Evolutionary conservation across 768 basidiomycete genomes (phyloP).

Genomic region (Sistotremastrum suecicum): DNA sequence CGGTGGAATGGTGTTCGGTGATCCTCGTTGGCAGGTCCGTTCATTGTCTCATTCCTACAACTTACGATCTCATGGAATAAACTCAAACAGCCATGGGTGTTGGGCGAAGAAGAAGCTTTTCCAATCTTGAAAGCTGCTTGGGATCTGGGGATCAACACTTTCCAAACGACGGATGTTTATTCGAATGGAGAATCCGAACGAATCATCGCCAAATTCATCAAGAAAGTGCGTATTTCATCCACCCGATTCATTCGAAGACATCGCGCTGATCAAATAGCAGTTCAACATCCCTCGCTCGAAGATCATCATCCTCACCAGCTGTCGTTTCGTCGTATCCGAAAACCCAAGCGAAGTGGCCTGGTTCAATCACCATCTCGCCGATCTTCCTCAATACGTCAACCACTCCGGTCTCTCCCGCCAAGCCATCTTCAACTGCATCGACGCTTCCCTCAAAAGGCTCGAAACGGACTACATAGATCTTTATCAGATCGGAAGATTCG

Average conservation of each 20-base stretch:
- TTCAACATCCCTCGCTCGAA: conserved; percentile 7
- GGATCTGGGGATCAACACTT: conserved; percentile 3
- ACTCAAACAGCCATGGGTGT: conserved; percentile 1
- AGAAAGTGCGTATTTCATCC: neutral
- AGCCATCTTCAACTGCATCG: conserved; percentile 10
- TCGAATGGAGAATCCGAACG: conserved; percentile 4
- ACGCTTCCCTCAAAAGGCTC: conserved; percentile 10
- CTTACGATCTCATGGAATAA: neutral
- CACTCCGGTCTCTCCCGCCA: conserved; percentile 7
- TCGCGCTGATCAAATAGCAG: neutral
- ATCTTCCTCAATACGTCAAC: conserved; percentile 7
- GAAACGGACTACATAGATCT: conserved; percentile 12
- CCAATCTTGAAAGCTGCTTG: conserved; percentile 2
- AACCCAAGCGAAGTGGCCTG: too few species aligned
- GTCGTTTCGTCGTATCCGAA: conserved; percentile 8
- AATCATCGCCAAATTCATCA: conserved; percentile 4
- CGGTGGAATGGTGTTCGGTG: conserved; percentile 13
- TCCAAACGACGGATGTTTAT: conserved; percentile 8
- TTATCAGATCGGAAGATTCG: conserved; percentile 24
- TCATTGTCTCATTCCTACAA: neutral
- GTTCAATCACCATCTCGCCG: neutral
- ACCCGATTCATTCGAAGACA: neutral
- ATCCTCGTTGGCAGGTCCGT: conserved; percentile 14
- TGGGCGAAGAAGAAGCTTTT: conserved; percentile 1
- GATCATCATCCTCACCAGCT: conserved; percentile 5